These are phyloP conservation scores for Syzygium syzygioides DNA, from an alignment of 441 rosid species.

Conservation along the genomic window DNA sequence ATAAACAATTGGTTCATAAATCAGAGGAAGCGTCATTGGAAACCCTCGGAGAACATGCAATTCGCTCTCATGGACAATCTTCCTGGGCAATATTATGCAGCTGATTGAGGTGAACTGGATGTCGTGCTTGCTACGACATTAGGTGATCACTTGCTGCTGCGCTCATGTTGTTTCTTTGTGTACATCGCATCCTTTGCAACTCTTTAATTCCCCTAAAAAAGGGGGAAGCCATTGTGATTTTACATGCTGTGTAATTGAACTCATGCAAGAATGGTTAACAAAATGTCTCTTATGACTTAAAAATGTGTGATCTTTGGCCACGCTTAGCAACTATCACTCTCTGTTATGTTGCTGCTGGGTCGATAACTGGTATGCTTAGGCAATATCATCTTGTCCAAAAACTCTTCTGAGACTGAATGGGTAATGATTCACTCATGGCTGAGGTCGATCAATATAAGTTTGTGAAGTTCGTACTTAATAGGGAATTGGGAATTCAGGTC, in stretches of 20 bases:
- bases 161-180: not conserved
- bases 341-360: not conserved
- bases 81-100: slow-evolving; percentile 51
- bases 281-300: not conserved
- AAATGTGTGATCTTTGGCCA: not conserved
- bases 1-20: slow-evolving; percentile 97
- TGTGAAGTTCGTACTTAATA: not conserved
- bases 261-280: not conserved
- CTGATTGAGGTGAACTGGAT: slow-evolving; percentile 34
- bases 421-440: not conserved
- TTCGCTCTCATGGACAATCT: slow-evolving; percentile 45
- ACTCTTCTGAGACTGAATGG: not conserved
- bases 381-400: not conserved
- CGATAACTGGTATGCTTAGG: not conserved
- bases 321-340: not conserved
- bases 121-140: not conserved
- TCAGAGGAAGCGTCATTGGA: slow-evolving; percentile 96
- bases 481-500: not conserved
- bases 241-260: not conserved
- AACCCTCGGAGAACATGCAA: slow-evolving; percentile 80
- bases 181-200: not conserved
- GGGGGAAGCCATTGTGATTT: not conserved
- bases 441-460: not conserved
- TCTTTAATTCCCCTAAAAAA: not conserved
- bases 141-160: not conserved